Evolutionary conservation across 495 filamentous ascomycete genomes (phyloP).

Genomic region (Neurospora pannonica): DNA sequence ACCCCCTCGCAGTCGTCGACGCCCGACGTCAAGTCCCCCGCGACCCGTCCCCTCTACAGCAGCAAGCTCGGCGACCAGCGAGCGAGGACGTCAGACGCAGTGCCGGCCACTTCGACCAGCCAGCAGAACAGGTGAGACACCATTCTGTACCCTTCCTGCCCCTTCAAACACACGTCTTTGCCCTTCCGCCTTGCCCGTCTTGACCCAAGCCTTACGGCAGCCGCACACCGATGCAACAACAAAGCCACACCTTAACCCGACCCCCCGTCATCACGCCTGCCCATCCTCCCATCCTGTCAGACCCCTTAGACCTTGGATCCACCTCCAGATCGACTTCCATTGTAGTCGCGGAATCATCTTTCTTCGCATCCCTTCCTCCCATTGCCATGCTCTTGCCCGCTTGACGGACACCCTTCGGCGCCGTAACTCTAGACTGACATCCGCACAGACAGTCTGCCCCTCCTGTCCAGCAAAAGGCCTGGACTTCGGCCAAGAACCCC

Average conservation of each 20-base stretch:
- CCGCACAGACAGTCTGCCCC: conserved; percentile 24
- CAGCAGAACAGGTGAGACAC: conserved; percentile 24
- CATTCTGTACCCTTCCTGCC: conserved; percentile 11
- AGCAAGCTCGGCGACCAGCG: conserved; percentile 26
- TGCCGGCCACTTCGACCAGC: conserved; percentile 15
- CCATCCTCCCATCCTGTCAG: not conserved
- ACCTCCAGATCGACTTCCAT: not conserved
- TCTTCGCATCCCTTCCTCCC: conserved; percentile 5
- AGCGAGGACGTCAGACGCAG: conserved; percentile 13
- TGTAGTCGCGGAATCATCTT: not conserved
- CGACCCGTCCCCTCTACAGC: conserved; percentile 23
- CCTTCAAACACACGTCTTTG: conserved; percentile 2
- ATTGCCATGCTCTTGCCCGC: not conserved
- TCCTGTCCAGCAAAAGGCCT: conserved; percentile 30
- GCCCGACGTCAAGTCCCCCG: conserved; percentile 20
- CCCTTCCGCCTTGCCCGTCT: conserved; percentile 11
- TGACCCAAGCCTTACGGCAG: conserved; percentile 5
- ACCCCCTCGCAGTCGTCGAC: conserved; percentile 16
- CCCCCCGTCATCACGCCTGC: conserved; percentile 1
- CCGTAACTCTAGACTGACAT: conserved; percentile 13
- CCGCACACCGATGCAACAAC: conserved; percentile 8
- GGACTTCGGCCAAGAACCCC: conserved; percentile 29
- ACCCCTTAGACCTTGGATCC: not conserved
- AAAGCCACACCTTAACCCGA: conserved; percentile 5
- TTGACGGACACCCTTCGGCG: not conserved